phyloP scores from a whole-genome alignment of 306 rosid genomes.

The Myrica gale region DNA sequence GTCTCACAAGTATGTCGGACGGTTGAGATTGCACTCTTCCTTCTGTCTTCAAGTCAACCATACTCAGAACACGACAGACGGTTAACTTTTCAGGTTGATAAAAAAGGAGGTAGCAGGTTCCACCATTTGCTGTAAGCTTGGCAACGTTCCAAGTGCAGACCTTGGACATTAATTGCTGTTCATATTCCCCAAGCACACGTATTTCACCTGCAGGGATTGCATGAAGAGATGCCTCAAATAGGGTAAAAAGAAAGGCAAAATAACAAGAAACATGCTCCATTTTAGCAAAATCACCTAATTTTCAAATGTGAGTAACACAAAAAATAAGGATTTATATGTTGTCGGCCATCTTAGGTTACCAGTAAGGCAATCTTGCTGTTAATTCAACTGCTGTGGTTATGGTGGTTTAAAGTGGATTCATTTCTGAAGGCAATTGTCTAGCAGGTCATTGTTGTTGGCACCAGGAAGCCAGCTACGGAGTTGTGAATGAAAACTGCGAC shows the following conservation, averaged over 20 bases:
- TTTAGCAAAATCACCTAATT: background rate
- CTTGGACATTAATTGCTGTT: conserved; percentile 46
- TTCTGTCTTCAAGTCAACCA: background rate
- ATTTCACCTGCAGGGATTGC: conserved; percentile 57
- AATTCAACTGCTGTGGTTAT: background rate
- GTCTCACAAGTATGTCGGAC: conserved; percentile 14
- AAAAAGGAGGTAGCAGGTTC: background rate
- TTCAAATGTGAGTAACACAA: background rate
- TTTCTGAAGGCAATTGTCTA: background rate
- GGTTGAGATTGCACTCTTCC: conserved; percentile 23
- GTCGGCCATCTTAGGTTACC: background rate
- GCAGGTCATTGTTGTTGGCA: background rate
- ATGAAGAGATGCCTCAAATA: background rate
- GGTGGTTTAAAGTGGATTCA: background rate
- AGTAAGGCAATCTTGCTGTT: background rate
- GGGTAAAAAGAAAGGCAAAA: background rate
- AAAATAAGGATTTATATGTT: background rate
- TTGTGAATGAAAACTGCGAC: background rate
- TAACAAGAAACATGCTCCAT: background rate
- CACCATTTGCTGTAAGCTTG: conserved; percentile 19
- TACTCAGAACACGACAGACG: background rate
- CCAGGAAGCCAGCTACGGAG: background rate
- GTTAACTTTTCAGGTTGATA: background rate
- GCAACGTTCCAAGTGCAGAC: conserved; percentile 7
- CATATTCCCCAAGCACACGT: conserved; percentile 91